These are phyloP conservation scores for Suillus subaureus DNA, from an alignment of 768 basidiomycete species.

Conservation along the genomic window DNA sequence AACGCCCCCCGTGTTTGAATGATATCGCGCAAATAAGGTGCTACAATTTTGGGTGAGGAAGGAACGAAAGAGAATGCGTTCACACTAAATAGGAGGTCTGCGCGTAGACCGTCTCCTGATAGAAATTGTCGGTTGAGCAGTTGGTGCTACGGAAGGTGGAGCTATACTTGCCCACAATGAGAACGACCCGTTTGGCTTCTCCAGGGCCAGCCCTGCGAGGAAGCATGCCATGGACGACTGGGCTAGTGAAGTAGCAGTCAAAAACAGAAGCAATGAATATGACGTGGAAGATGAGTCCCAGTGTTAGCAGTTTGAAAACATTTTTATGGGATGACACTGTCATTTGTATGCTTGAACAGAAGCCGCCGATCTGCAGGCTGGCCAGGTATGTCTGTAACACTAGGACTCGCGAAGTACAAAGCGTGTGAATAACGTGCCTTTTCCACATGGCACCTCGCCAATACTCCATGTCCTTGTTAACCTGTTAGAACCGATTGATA, in stretches of 20 bases:
- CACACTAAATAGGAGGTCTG: slow-evolving; percentile 72
- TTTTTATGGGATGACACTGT: slow-evolving; percentile 20
- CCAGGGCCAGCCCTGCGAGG: slow-evolving; percentile 47
- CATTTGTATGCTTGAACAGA: slow-evolving; percentile 5
- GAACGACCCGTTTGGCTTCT: slow-evolving; percentile 72
- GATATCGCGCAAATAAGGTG: slow-evolving; percentile 75
- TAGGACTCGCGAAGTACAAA: too few relatives aligned
- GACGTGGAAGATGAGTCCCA: slow-evolving; percentile 76
- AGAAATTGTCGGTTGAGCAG: slow-evolving; percentile 5
- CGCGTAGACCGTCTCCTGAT: slow-evolving; percentile 80
- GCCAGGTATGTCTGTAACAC: too few relatives aligned
- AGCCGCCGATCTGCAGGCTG: background rate
- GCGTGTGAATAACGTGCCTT: background rate
- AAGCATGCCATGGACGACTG: slow-evolving; percentile 78
- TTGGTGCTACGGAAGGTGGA: background rate
- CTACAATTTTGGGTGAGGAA: slow-evolving; percentile 59
- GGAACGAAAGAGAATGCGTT: slow-evolving; percentile 57
- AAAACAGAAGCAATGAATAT: slow-evolving; percentile 74
- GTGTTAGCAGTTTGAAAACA: slow-evolving; percentile 49
- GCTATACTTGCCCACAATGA: slow-evolving; percentile 67
- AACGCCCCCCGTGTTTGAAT: slow-evolving; percentile 70
- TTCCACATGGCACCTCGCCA: background rate
- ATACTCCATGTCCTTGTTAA: background rate
- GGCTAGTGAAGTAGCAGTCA: slow-evolving; percentile 87
- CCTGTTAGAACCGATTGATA: background rate